A percentile compares a stretch with the other conserved stretches of the same genome.
These are phyloP conservation scores for Sabuloglossum arenarium DNA, from an alignment of 495 filamentous ascomycete species.

Conservation along the genomic window DNA sequence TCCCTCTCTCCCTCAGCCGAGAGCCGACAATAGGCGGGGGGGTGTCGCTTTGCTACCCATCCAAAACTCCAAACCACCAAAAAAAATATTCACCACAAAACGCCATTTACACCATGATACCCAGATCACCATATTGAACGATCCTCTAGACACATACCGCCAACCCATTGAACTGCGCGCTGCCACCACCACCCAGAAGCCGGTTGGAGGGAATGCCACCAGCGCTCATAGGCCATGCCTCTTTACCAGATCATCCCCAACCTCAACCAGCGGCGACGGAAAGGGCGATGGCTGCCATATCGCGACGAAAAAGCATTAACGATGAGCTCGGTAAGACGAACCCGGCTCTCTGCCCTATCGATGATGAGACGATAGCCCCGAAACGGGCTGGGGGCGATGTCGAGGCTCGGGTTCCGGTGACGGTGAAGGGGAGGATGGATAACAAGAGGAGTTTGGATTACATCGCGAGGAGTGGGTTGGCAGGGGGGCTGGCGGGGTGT, in stretches of 20 bases:
- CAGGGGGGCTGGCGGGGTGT: conserved; percentile 76
- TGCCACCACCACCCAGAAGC: too few relatives aligned
- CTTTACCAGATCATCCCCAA: conserved; percentile 20
- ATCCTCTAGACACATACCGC: too few relatives aligned
- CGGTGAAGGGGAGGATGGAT: conserved; percentile 16
- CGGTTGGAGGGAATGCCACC: conserved; percentile 21
- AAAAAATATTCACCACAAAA: not conserved
- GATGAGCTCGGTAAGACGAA: conserved; percentile 2
- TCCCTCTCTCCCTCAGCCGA: too few relatives aligned
- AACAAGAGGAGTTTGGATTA: conserved; percentile 67
- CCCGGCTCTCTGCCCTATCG: conserved; percentile 16
- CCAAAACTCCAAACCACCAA: not conserved
- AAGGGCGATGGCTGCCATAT: conserved; percentile 8
- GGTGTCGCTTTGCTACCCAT: not conserved
- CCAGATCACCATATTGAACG: not conserved
- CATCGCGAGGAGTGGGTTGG: conserved; percentile 55
- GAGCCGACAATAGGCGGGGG: not conserved
- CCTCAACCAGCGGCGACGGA: conserved; percentile 11
- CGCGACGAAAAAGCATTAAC: not conserved
- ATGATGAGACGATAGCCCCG: conserved; percentile 19
- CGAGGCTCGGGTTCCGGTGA: not conserved
- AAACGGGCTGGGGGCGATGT: conserved; percentile 11
- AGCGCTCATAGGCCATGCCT: conserved; percentile 26
- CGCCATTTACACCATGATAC: not conserved
- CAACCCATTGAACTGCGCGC: too few relatives aligned